Evolutionary conservation across 2,329 filamentous ascomycete genomes (phyloP), one percentile per base, ranked within the genome.

Genomic region (Cladophialophora yegresii): DNA sequence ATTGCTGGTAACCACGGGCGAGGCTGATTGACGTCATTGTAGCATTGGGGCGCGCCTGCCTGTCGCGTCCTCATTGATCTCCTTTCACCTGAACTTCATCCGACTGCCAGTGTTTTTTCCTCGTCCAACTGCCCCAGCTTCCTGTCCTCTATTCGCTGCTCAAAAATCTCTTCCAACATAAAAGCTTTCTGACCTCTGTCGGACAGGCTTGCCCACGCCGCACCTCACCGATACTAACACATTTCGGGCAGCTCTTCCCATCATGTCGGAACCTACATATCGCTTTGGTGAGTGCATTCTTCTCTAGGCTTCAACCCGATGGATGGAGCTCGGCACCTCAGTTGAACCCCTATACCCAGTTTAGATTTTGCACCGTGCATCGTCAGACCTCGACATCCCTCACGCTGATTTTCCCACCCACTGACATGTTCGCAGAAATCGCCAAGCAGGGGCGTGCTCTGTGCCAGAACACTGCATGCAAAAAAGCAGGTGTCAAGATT

Each of bases 391-490:
- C 51, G 28, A 4, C 22, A n/a, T 54, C 3, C 28, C 16, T 9
- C 16, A 8, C 13, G 16, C n/a, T 20, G 26, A 8, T 22, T 26
- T 10, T 26, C 4, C 12, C 20, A 26, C 20, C 23, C 22, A 40
- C 50, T 61, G 13, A 54, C 58, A 51, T 23, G 9, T 20, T 30
- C n/a, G 58, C 72, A 96, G 92, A 96, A 76, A 71, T 89, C 33
- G 85, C 89, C n/a, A 78, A 82, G 53, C 89, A 84, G 74, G 85
- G 83, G 72, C 89, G 92, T 64, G 91, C 93, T 59, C 85, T 80
- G 57, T 98, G 93, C 80, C 83, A 87, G 67, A 88, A 88, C 73
- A 82, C 80, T 4, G 82, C 87, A 67, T 97, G 93, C 83, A 92
- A 92, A 77, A 83, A 89, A 2, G 79, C 78, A 1, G 80, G 74